A percentile compares a stretch with the other conserved stretches of the same genome.
Conservation (phyloP, 2,329 filamentous ascomycete species). For the Ceratocystiopsis minuta region DNA sequence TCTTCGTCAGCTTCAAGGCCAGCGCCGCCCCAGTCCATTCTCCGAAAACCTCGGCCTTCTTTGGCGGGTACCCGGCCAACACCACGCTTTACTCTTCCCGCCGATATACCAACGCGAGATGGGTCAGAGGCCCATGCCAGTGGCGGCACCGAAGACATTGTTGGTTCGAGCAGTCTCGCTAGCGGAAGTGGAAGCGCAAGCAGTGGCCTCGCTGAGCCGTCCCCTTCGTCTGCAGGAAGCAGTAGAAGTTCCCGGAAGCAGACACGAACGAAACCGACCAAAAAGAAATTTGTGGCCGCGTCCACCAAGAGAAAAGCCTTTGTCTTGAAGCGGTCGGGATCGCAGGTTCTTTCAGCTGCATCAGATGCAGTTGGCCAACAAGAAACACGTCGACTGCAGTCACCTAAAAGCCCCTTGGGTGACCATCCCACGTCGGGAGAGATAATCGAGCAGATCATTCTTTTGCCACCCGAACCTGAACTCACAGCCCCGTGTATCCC, state of each 20-base stretch:
- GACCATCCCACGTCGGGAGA: no score
- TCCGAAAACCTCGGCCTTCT: slow-evolving; percentile 33
- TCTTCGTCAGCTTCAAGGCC: slow-evolving; percentile 27
- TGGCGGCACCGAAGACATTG: slow-evolving; percentile 11
- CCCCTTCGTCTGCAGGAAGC: background rate
- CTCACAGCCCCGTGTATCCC: no score
- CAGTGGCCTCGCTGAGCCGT: background rate
- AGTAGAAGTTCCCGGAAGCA: slow-evolving; percentile 1
- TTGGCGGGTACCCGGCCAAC: slow-evolving; percentile 35
- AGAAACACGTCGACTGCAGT: slow-evolving; percentile 1
- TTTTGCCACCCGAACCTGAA: no score
- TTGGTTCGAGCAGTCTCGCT: slow-evolving; percentile 3
- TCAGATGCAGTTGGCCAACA: slow-evolving; percentile 14
- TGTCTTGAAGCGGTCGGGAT: slow-evolving; percentile 28
- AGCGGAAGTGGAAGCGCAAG: background rate
- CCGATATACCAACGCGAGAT: slow-evolving; percentile 12
- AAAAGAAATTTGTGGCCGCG: slow-evolving; percentile 25
- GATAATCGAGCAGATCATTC: no score
- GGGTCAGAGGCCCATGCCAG: slow-evolving; percentile 12
- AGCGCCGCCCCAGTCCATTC: slow-evolving; percentile 35
- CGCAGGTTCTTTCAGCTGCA: slow-evolving; percentile 28
- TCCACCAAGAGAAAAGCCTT: slow-evolving; percentile 27
- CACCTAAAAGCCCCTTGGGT: no score
- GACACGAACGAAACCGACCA: slow-evolving; percentile 1
- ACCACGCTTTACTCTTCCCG: slow-evolving; percentile 31